A percentile compares a stretch with the other conserved stretches of the same genome.
phyloP scores from a whole-genome alignment of 345 rosid species.

The Citrus mangshanensis region DNA sequence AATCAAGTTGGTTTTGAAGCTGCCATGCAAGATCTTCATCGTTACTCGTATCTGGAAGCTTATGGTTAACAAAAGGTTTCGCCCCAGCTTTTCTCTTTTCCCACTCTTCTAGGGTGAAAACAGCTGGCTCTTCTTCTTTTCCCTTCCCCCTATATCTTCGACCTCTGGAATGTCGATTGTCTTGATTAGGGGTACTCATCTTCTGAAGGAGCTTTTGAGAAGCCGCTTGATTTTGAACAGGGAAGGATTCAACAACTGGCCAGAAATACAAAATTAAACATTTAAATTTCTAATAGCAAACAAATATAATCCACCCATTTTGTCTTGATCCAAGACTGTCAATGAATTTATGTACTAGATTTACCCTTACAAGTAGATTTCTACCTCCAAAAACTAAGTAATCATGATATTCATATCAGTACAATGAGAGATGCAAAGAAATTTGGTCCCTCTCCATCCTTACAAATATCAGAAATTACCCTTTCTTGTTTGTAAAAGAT shows the following conservation, averaged over 20 bases:
- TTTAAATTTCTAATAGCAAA: neutral
- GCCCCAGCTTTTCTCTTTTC: conserved; percentile 49
- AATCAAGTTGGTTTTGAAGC: conserved; percentile 77
- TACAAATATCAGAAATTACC: neutral
- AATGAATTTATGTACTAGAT: neutral
- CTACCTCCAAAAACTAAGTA: neutral
- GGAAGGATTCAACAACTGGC: conserved; percentile 63
- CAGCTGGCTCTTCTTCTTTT: conserved; percentile 50
- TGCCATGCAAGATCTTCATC: conserved; percentile 88
- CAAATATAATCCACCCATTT: neutral
- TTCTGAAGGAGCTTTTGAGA: conserved; percentile 83
- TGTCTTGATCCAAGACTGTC: neutral
- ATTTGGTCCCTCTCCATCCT: neutral
- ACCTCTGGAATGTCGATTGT: conserved; percentile 40
- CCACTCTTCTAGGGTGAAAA: conserved; percentile 74
- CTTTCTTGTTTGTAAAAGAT: neutral
- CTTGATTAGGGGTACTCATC: conserved; percentile 50
- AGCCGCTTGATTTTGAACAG: conserved; percentile 93
- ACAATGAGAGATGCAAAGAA: neutral
- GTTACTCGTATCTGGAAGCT: conserved; percentile 40
- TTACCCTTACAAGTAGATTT: neutral
- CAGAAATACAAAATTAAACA: conserved; percentile 7
- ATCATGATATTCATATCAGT: neutral
- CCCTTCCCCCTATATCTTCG: conserved; percentile 53
- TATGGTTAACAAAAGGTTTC: conserved; percentile 27